These are phyloP conservation scores for Cladophialophora carrionii DNA, from an alignment of 2,329 filamentous ascomycete genomes.

Conservation along the genomic window DNA sequence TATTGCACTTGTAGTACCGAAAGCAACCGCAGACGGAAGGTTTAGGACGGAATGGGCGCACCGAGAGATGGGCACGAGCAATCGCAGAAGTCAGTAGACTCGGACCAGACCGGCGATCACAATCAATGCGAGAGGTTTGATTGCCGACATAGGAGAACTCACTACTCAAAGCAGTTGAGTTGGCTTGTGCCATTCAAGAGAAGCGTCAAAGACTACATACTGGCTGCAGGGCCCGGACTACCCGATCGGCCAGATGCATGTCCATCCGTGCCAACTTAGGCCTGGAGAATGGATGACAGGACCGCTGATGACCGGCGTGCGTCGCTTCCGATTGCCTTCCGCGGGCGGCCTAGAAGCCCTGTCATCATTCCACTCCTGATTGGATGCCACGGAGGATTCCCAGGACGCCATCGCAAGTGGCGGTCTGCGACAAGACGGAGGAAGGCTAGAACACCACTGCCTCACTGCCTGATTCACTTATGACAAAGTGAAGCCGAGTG, in stretches of 20 bases:
- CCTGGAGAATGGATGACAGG: slow-evolving; percentile 3
- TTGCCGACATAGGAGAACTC: background rate
- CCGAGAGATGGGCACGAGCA: slow-evolving; percentile 21
- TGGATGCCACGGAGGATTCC: slow-evolving; percentile 19
- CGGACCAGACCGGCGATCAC: background rate
- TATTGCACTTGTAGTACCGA: slow-evolving; percentile 30
- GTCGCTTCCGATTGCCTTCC: slow-evolving; percentile 10
- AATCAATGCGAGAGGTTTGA: background rate
- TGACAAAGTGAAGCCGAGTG: slow-evolving; percentile 7
- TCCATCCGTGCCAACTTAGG: background rate
- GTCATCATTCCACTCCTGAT: slow-evolving; percentile 23
- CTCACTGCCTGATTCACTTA: slow-evolving; percentile 16
- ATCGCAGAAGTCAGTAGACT: background rate
- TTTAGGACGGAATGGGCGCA: slow-evolving; percentile 29
- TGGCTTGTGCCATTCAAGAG: background rate
- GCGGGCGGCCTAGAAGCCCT: background rate
- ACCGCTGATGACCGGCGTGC: background rate
- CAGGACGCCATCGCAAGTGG: slow-evolving; percentile 26
- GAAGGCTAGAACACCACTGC: slow-evolving; percentile 22
- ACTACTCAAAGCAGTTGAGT: slow-evolving; percentile 1
- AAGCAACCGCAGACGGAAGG: slow-evolving; percentile 30
- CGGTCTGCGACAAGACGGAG: slow-evolving; percentile 24
- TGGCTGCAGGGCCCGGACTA: background rate
- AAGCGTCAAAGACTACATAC: background rate
- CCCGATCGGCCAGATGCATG: background rate